Evolutionary conservation across 2,329 filamentous ascomycete species (phyloP).

Genomic region (Berkeleyomyces basicola): DNA sequence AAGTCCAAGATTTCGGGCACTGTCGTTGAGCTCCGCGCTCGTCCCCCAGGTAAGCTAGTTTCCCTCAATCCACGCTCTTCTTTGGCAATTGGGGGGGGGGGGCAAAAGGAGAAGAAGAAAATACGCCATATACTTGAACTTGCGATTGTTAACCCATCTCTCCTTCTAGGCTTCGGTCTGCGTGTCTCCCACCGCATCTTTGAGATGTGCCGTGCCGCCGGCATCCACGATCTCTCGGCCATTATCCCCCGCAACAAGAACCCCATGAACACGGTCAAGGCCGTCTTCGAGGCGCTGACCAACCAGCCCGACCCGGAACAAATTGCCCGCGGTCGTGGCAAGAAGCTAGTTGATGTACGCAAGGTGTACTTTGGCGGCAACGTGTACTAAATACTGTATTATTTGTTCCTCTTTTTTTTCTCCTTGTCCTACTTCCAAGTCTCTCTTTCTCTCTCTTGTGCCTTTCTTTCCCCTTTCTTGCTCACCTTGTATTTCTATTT

Average conservation of each 20-base stretch:
- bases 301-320: constrained; percentile 78
- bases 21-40: constrained; percentile 61
- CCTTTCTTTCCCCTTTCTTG: not conserved
- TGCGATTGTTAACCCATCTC: constrained; percentile 6
- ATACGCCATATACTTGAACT: not conserved
- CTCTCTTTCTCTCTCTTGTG: not conserved
- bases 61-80: constrained; percentile 3
- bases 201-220: constrained; percentile 77
- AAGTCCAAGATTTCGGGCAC: constrained; percentile 76
- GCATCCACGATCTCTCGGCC: constrained; percentile 75
- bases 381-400: constrained; percentile 32
- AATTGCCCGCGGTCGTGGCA: constrained; percentile 73
- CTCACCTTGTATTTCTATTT: not conserved
- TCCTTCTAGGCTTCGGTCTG: constrained; percentile 64
- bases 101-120: too few species aligned
- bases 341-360: constrained; percentile 88
- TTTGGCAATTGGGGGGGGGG: not conserved
- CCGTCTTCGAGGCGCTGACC: constrained; percentile 64
- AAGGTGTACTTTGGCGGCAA: constrained; percentile 92
- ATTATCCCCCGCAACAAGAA: constrained; percentile 73
- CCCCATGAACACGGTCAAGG: constrained; percentile 97
- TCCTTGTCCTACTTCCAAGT: not conserved
- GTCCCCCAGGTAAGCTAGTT: constrained; percentile 64
- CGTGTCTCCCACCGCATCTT: constrained; percentile 84
- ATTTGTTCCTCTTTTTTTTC: not conserved